Base-by-base conservation (phyloP, 257 asterid species). In the Fraxinus excelsior region DNA sequence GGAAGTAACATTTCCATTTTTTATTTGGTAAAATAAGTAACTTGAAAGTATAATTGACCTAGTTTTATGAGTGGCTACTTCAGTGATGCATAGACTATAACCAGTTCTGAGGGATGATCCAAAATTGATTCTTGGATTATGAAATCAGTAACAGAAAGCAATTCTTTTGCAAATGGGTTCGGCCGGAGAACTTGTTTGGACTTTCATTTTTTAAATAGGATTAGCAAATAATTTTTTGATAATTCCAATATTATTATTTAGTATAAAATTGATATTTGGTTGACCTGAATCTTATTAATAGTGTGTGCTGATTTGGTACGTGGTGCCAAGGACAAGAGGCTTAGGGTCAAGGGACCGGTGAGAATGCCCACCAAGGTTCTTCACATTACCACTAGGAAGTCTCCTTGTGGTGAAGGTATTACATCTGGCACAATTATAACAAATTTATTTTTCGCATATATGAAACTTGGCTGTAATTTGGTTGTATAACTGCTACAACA, bases 341-440 rank as follows among this genome's bases (percentile, higher is more conserved):
- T 91, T 26, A 84, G 94, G 80, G 96, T 90, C 3, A 90, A 91
- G 88, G 97, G 97, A 56, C 97, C 96, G 1, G 97, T 92, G 78
- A 87, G 94, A 73, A 92, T 92, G 87, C 97, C 97, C 1, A 92
- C 96, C 35, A 92, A 92, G 88, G 91, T 85, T 87, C 96, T 92
- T 72, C 26, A 67, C 19, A 90, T 92, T 74, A 92, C 97, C 16
- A 88, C 97, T 18, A 81, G 97, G 80, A 90, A 92, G 82, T 85
- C 96, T 75, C 96, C 97, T 10, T 92, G 97, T 75, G 97, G 97
- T 75, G 96, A 92, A 92, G 96, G 94, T 92, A 84, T 28, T 77
- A 2, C 79, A 18, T 46, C 75, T 76, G 25, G 29, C 42, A 16
- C 12, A 71, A 67, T 53, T 7, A 60, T 60, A 25, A 8, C 16